Conservation (phyloP, 78 protist genomes). For the Chrysochromulina tobinii region DNA sequence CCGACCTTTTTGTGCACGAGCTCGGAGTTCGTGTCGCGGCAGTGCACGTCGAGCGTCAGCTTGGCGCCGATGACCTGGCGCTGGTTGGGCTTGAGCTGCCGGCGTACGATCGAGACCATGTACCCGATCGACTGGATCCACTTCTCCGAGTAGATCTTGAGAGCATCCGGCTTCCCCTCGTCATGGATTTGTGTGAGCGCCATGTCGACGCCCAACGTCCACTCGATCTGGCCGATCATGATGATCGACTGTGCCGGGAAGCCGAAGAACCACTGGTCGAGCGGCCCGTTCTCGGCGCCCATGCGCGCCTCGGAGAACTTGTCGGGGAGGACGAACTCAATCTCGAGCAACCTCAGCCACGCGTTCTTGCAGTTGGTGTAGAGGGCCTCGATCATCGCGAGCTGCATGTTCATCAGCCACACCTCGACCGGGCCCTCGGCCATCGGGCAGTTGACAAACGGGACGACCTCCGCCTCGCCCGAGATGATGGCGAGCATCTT, state of each 20-base stretch:
- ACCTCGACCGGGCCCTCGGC: slow-evolving; percentile 60
- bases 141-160: background rate
- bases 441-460: background rate
- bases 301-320: background rate
- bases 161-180: background rate
- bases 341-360: background rate
- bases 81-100: slow-evolving; percentile 41
- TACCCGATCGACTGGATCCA: background rate
- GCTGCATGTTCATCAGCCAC: slow-evolving; percentile 71
- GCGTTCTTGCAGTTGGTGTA: background rate
- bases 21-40: slow-evolving; percentile 59
- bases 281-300: background rate
- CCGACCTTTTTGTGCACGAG: background rate
- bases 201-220: slow-evolving; percentile 53
- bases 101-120: slow-evolving; percentile 24
- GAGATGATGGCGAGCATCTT: slow-evolving; percentile 64
- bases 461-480: slow-evolving; percentile 74
- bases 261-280: slow-evolving; percentile 52
- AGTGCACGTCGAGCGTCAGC: slow-evolving; percentile 78
- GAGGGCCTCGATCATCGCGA: slow-evolving; percentile 48
- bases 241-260: slow-evolving; percentile 65
- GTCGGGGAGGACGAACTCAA: background rate
- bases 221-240: slow-evolving; percentile 54
- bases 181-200: slow-evolving; percentile 26
- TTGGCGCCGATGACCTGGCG: slow-evolving; percentile 43